A percentile compares a stretch with the other conserved stretches of the same genome.
Evolutionary conservation across 2,329 filamentous ascomycete species (phyloP).

Genomic region (Rhynchosporium agropyri): DNA sequence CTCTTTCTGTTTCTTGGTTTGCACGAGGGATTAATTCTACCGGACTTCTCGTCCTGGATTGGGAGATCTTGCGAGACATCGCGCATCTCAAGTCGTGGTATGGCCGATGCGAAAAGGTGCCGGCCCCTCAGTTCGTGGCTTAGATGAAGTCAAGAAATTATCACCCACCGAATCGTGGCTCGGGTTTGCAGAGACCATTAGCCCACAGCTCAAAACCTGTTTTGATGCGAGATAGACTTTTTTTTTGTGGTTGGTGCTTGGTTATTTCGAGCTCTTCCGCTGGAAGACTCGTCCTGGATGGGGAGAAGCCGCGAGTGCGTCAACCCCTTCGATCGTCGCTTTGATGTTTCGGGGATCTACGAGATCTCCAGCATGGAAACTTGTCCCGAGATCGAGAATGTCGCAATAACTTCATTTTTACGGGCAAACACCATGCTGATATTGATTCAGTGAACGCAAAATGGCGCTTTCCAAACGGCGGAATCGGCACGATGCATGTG

Average conservation of each 20-base stretch:
- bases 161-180: too few relatives aligned
- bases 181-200: too few relatives aligned
- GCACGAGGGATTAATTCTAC: not conserved
- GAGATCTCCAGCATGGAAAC: not conserved
- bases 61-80: not conserved
- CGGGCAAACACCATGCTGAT: not conserved
- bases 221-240: too few relatives aligned
- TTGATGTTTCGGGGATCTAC: slow-evolving; percentile 3
- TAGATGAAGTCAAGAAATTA: too few relatives aligned
- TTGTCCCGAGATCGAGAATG: not conserved
- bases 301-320: not conserved
- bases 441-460: slow-evolving; percentile 37
- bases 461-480: slow-evolving; percentile 48
- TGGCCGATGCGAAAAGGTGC: too few relatives aligned
- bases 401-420: not conserved
- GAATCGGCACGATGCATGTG: slow-evolving; percentile 41
- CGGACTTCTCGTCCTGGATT: not conserved
- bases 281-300: not conserved
- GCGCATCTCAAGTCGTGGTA: too few relatives aligned
- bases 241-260: too few relatives aligned
- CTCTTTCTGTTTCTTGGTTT: not conserved
- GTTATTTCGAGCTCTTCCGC: not conserved
- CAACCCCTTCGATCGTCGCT: not conserved
- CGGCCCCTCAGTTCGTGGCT: too few relatives aligned
- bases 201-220: too few relatives aligned